These are phyloP conservation scores for Geotrichum citri-aurantii DNA, from an alignment of 1,139 yeast genomes.

Conservation along the genomic window DNA sequence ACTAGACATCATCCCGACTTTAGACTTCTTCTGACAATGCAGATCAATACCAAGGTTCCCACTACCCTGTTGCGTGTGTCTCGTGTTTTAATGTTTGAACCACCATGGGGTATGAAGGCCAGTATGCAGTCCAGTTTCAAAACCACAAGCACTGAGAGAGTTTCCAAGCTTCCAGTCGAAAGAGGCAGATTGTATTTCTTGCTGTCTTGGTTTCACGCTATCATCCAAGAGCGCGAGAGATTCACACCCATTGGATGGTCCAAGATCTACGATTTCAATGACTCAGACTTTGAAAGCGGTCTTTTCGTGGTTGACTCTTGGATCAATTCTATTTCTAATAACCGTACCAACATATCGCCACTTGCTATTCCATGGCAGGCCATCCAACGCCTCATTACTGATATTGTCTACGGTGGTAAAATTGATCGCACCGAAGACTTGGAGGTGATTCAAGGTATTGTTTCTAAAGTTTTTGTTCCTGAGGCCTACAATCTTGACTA, in stretches of 20 bases:
- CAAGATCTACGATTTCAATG: constrained; percentile 61
- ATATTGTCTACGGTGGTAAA: constrained; percentile 71
- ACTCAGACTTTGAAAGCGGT: constrained; percentile 62
- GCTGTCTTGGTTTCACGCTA: constrained; percentile 64
- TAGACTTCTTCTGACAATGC: constrained; percentile 57
- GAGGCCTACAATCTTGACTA: constrained; percentile 38
- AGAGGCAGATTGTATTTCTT: constrained; percentile 48
- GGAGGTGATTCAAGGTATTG: constrained; percentile 30
- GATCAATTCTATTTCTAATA: constrained; percentile 32
- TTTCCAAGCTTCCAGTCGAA: constrained; percentile 40
- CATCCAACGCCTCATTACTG: constrained; percentile 46
- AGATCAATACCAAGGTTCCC: constrained; percentile 48
- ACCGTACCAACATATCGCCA: constrained; percentile 43
- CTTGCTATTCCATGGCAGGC: constrained; percentile 54
- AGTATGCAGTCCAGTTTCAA: constrained; percentile 39
- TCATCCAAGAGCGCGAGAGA: constrained; percentile 53
- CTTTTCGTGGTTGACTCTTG: constrained; percentile 42
- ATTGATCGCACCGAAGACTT: constrained; percentile 48
- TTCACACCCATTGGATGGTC: constrained; percentile 61
- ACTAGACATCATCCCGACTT: constrained; percentile 36
- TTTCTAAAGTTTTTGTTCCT: constrained; percentile 33
- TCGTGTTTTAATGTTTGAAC: constrained; percentile 53
- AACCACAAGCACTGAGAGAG: constrained; percentile 25
- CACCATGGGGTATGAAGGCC: constrained; percentile 53
- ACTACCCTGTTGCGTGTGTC: constrained; percentile 48